Evolutionary conservation across 2,329 filamentous ascomycete species (phyloP), one percentile per base, ranked within the genome.

Genomic region (Venturia pyrina): DNA sequence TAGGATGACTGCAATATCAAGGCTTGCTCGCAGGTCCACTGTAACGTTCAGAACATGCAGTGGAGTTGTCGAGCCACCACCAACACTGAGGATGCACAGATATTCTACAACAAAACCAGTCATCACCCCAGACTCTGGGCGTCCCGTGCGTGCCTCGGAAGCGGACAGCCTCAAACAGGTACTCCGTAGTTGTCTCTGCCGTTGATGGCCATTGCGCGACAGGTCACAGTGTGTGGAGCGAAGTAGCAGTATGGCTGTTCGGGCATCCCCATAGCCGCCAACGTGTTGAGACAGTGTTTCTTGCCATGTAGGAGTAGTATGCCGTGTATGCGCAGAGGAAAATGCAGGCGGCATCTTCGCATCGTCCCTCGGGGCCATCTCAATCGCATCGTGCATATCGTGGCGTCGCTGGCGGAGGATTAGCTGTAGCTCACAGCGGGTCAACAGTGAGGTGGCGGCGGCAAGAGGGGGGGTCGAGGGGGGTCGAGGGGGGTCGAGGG

Each of bases 111-210:
- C 28, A 57, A 37, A 57, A 19, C 53, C 53, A 19, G 53, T 34
- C 37, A 4, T 32, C 2, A 10, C 53, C 32, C 53, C 53, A 53
- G 44, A 48, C 44, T 48, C 19, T 13, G 24, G 37, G 53, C 53
- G 53, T 21, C 53, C 53, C 53, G 15, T 59, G 32, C 53, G 53
- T 59, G 53, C 53, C 53, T 59, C 53, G 53, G 53, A 37, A 59
- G 53, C 53, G 53, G 53, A 59, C 53, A 37, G 10, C 5, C 10
- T 59, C 53, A 59, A 59, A 59, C 53, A 59, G 53, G 24, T n/a
- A n/a, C n/a, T n/a, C n/a, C n/a, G n/a, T n/a, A n/a, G n/a, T 10
- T 59, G 28, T 59, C 53, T 37, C 24, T 34, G 17, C 10, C 19
- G 6, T 53, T 7, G 8, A 24, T 53, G 48, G 48, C 28, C 48